Conservation (phyloP, 192 early-diverging fungal species). For the Coemansia sp. region DNA sequence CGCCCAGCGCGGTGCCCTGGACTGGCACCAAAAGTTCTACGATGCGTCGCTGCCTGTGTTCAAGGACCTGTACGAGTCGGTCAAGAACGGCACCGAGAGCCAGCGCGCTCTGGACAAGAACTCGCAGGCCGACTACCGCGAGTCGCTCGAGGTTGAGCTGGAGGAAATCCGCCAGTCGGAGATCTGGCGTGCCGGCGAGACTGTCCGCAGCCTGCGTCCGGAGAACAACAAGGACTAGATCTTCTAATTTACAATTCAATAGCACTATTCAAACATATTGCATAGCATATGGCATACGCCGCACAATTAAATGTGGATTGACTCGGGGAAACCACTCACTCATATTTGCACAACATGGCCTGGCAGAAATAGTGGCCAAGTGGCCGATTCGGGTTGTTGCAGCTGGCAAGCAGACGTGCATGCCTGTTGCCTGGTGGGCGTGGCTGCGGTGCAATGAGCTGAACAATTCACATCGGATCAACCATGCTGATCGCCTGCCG, state of each 20-base stretch:
- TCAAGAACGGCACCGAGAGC: constrained; percentile 86
- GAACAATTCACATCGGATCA: constrained; percentile 2
- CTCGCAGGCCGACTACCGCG: constrained; percentile 87
- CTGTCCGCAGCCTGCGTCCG: constrained; percentile 84
- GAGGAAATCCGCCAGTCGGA: constrained; percentile 83
- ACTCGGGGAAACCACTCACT: no score
- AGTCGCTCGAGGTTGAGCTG: constrained; percentile 89
- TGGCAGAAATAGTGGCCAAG: not conserved
- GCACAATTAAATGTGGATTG: no score
- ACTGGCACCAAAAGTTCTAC: constrained; percentile 96
- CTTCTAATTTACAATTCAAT: not conserved
- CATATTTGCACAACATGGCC: not conserved
- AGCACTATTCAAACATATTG: not conserved
- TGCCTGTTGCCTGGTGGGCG: no score
- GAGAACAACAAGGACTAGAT: constrained; percentile 69
- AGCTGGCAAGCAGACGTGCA: not conserved
- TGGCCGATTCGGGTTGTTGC: not conserved
- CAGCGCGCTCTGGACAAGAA: constrained; percentile 83
- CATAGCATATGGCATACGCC: no score
- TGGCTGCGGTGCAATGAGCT: not conserved
- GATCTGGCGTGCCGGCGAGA: constrained; percentile 90
- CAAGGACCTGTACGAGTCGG: constrained; percentile 83
- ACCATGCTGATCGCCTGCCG: not conserved
- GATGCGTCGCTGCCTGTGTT: constrained; percentile 92
- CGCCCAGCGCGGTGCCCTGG: constrained; percentile 92